Evolutionary conservation across 345 rosid genomes (phyloP).

Genomic region (Gossypioides kirkii): DNA sequence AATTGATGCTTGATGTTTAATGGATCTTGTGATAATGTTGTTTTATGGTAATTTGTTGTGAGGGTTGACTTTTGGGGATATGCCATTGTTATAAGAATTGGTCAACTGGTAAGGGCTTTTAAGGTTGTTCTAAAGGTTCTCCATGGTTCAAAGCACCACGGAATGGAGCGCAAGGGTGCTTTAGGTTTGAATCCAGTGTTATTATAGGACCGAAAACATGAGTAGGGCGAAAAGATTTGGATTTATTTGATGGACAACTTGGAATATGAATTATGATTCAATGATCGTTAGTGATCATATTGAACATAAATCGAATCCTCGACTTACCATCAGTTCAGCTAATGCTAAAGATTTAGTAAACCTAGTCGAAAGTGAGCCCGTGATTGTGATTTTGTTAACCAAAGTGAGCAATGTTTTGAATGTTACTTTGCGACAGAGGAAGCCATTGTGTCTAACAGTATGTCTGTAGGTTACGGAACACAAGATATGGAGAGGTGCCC

Average conservation of each 20-base stretch:
- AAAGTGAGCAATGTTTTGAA: too few species aligned
- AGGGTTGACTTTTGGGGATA: conserved; percentile 10
- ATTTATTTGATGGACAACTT: not conserved
- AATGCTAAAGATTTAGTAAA: too few species aligned
- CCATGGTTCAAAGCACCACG: not conserved
- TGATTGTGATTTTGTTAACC: too few species aligned
- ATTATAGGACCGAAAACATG: not conserved
- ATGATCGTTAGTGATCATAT: too few species aligned
- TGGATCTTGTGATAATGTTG: conserved; percentile 1
- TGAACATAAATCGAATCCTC: too few species aligned
- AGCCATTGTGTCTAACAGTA: too few species aligned
- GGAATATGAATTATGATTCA: too few species aligned
- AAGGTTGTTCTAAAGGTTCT: not conserved
- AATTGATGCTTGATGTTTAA: not conserved
- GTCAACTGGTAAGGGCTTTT: conserved; percentile 27
- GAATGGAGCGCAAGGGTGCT: not conserved
- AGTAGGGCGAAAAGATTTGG: not conserved
- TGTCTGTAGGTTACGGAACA: too few species aligned
- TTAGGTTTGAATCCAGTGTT: not conserved
- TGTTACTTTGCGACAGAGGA: too few species aligned
- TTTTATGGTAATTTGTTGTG: not conserved
- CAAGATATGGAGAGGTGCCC: too few species aligned
- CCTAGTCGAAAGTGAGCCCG: too few species aligned
- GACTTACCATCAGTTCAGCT: too few species aligned
- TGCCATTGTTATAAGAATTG: not conserved